A percentile compares a stretch with the other conserved stretches of the same genome.
phyloP scores from a whole-genome alignment of 345 rosid genomes.

The thale cress (Arabidopsis thaliana) region TAIR10.1 NC_003071.7:19524501-19525000 shows the following conservation, averaged over 20 bases:
- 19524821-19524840: background rate
- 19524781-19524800: constrained; percentile 88
- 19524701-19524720: constrained; percentile 80
- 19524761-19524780: constrained; percentile 88
- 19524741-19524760: constrained; percentile 75
- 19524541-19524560: constrained; percentile 79
- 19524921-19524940: constrained; percentile 89
- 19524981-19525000: constrained; percentile 91
- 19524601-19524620: constrained; percentile 90
- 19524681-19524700: constrained; percentile 80
- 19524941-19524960: constrained; percentile 94
- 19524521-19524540: constrained; percentile 64
- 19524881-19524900: constrained; percentile 94
- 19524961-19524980: constrained; percentile 99
- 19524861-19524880: constrained; percentile 7
- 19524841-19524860: constrained; percentile 10
- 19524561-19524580: constrained; percentile 83
- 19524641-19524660: constrained; percentile 76
- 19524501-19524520: constrained; percentile 40
- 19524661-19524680: constrained; percentile 79
- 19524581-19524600: constrained; percentile 69
- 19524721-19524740: constrained; percentile 68
- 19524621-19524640: constrained; percentile 81
- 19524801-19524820: constrained; percentile 93
- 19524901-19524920: constrained; percentile 98